Percentiles rank a stretch among this genome's conserved stretches.
phyloP scores from a whole-genome alignment of 1,284 basidiomycete genomes.

The Marasmius oreades region DNA sequence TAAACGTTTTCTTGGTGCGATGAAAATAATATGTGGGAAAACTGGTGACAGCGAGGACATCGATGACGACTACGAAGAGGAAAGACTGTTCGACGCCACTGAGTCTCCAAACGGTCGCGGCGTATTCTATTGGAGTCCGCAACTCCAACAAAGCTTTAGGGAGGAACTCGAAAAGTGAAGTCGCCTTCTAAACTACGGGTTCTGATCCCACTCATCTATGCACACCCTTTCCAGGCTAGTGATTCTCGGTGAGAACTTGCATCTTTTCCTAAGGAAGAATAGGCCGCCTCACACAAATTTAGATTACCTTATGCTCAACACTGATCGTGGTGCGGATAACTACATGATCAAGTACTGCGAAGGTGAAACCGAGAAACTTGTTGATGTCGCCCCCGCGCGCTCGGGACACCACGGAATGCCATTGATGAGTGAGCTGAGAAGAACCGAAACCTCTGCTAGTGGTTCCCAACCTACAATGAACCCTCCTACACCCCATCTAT shows the following conservation, averaged over 20 bases:
- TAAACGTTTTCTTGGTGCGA: conserved; percentile 61
- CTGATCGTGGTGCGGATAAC: conserved; percentile 80
- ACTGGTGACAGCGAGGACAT: conserved; percentile 70
- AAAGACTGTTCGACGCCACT: conserved; percentile 60
- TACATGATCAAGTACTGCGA: conserved; percentile 89
- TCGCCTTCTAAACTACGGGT: background rate
- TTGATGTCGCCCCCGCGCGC: conserved; percentile 74
- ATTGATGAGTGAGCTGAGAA: conserved; percentile 62
- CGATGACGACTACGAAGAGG: conserved; percentile 72
- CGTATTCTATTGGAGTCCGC: conserved; percentile 79
- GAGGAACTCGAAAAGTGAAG: conserved; percentile 84
- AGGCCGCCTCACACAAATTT: conserved; percentile 6
- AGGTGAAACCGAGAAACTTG: conserved; percentile 69
- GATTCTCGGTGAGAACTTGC: conserved; percentile 56
- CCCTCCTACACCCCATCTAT: conserved; percentile 31
- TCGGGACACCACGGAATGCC: conserved; percentile 63
- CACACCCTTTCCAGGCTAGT: conserved; percentile 56
- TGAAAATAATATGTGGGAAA: conserved; percentile 76
- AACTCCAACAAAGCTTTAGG: conserved; percentile 75
- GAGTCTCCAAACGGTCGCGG: conserved; percentile 48
- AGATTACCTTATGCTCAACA: conserved; percentile 90
- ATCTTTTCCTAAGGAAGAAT: background rate
- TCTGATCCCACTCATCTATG: conserved; percentile 7
- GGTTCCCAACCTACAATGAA: conserved; percentile 35
- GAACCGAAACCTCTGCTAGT: conserved; percentile 38